Percentiles rank a stretch among this genome's conserved stretches.
Conservation (phyloP, 768 basidiomycete genomes). For the Udeniomyces megalosporus region DNA sequence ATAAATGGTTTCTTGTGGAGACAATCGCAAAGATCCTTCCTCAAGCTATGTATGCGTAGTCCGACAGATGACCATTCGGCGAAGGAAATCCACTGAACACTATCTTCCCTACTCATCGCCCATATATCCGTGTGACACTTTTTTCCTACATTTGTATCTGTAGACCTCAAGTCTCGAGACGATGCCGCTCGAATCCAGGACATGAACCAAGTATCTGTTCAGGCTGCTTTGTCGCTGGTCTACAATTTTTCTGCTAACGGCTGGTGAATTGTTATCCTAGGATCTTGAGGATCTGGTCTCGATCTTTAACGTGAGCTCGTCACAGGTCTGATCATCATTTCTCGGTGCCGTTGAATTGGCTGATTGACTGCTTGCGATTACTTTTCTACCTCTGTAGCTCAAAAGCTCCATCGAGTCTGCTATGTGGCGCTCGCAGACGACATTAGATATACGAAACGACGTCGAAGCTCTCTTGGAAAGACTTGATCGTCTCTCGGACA, state of each 20-base stretch:
- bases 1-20: constrained; percentile 38
- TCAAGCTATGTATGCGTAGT: constrained; percentile 47
- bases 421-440: constrained; percentile 33
- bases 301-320: constrained; percentile 39
- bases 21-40: constrained; percentile 50
- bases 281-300: constrained; percentile 41
- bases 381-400: constrained; percentile 15
- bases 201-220: constrained; percentile 39
- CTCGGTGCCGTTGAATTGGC: constrained; percentile 24
- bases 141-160: not conserved
- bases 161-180: constrained; percentile 51
- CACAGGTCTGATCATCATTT: not conserved
- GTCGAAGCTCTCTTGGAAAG: constrained; percentile 41
- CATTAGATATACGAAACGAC: constrained; percentile 40
- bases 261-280: constrained; percentile 20
- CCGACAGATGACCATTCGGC: too few species aligned
- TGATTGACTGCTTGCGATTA: not conserved
- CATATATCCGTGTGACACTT: not conserved
- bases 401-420: constrained; percentile 20
- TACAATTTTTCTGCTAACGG: too few species aligned
- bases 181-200: constrained; percentile 39
- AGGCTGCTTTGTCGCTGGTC: too few species aligned
- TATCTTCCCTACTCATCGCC: not conserved
- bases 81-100: too few species aligned
- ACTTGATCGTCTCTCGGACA: constrained; percentile 41